Base-by-base conservation (phyloP, 345 rosid genomes). In the Clarkia xantiana region DNA sequence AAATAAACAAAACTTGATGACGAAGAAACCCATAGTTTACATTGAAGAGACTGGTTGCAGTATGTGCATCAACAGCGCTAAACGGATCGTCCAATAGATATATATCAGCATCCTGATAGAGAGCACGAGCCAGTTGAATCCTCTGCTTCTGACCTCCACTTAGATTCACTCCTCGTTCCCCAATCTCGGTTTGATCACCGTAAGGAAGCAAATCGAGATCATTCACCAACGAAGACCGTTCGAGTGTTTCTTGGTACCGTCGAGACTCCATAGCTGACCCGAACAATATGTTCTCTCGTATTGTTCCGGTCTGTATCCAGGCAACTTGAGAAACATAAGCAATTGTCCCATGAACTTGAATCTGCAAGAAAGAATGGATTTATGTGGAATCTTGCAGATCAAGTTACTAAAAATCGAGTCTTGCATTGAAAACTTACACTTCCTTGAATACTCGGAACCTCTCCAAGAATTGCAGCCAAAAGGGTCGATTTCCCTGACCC, bases 131-230 rank as follows among this genome's bases (percentile, higher is more conserved):
- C 46, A 90, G 91, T 66, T 90, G 97, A 70, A 90, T 80, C 60
- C 94, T 61, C 74, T 90, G 97, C 62, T 86, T 90, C 71, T 90
- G 97, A 53, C 97, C 96, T 18, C 97, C 96, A 50, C 97, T 90
- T 61, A 90, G 76, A 74, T 90, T 90, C 39, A 90, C 97, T 54
- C 97, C 97, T 71, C 97, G 72, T 71, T 90, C 96, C 18, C 96
- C 96, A 46, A 86, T 86, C 74, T 90, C 96, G n/a, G 97, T 86
- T 15, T 55, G 82, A 72, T 90, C 96, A 20, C 96, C 96, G 18
- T 76, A 71, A 34, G 97, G 97, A 63, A 86, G 76, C 58, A 76
- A 62, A 60, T 90, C 96, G 45, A 90, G 91, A 66, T 90, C 97
- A 73, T 83, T 90, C 19, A 76, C 81, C 65, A 90, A 51, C 4